phyloP scores from a whole-genome alignment of 306 rosid genomes.

The Dicorynia guianensis region DNA sequence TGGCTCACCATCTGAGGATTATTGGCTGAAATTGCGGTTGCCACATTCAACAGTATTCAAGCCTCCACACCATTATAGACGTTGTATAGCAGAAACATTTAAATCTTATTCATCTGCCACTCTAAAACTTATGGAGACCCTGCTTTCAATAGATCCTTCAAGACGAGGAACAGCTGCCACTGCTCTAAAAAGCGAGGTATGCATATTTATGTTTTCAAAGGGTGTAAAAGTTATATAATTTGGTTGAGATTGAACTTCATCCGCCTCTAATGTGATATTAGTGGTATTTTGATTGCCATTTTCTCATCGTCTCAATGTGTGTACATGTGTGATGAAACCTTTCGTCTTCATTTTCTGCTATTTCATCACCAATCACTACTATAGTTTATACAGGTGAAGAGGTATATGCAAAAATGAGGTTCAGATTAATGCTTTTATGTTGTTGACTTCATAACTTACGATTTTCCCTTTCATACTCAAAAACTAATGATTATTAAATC shows the following conservation, averaged over 20 bases:
- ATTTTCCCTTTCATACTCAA: neutral
- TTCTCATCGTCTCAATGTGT: constrained; percentile 22
- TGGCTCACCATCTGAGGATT: constrained; percentile 92
- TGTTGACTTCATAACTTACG: neutral
- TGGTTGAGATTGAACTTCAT: constrained; percentile 14
- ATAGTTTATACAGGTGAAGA: constrained; percentile 4
- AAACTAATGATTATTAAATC: constrained; percentile 5
- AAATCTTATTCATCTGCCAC: constrained; percentile 74
- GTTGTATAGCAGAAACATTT: constrained; percentile 73
- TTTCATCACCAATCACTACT: constrained; percentile 1
- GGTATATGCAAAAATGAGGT: neutral
- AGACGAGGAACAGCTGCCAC: constrained; percentile 77
- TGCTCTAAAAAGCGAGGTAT: constrained; percentile 84
- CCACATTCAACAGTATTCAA: constrained; percentile 70
- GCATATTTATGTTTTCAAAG: constrained; percentile 27
- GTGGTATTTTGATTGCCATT: constrained; percentile 18
- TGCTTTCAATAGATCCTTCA: constrained; percentile 82
- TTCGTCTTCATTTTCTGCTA: constrained; percentile 4
- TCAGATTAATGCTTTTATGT: constrained; percentile 5
- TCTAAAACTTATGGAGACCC: constrained; percentile 70
- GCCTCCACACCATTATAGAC: constrained; percentile 84
- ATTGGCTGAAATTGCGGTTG: constrained; percentile 72
- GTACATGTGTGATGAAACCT: constrained; percentile 12
- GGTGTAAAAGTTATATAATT: constrained; percentile 17
- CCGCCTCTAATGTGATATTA: constrained; percentile 7